phyloP scores from a whole-genome alignment of 225 moss, liverwort and hornwort species.

The Marchantia paleacea region DNA sequence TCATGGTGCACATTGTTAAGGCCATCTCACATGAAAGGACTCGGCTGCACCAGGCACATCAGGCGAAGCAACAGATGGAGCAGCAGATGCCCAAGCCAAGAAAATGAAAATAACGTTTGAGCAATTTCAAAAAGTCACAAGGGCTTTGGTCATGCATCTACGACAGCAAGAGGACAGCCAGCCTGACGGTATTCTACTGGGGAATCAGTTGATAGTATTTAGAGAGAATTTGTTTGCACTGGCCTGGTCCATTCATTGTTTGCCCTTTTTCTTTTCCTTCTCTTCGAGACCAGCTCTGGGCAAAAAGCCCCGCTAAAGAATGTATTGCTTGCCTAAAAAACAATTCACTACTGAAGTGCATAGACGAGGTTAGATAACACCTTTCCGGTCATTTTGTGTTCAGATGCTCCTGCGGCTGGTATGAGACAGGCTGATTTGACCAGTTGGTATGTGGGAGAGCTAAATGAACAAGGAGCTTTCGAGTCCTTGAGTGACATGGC shows the following conservation, averaged over 20 bases:
- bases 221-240: too few species aligned
- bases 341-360: too few species aligned
- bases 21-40: background rate
- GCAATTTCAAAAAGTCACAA: slow-evolving; percentile 88
- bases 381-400: background rate
- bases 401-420: slow-evolving; percentile 67
- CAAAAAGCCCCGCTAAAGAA: too few species aligned
- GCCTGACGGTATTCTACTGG: slow-evolving; percentile 52
- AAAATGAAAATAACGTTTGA: slow-evolving; percentile 93
- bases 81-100: slow-evolving; percentile 49
- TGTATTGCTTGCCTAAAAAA: too few species aligned
- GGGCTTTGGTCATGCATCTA: slow-evolving; percentile 84
- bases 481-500: slow-evolving; percentile 66
- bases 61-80: slow-evolving; percentile 28
- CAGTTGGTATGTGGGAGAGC: slow-evolving; percentile 81
- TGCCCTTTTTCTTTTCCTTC: too few species aligned
- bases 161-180: slow-evolving; percentile 75
- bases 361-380: background rate
- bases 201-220: background rate
- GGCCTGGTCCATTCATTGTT: too few species aligned
- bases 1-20: background rate
- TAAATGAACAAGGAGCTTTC: slow-evolving; percentile 73
- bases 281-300: too few species aligned
- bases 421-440: slow-evolving; percentile 80
- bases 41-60: background rate